Evolutionary conservation across 768 basidiomycete species (phyloP).

Genomic region (Ramaria sp.): DNA sequence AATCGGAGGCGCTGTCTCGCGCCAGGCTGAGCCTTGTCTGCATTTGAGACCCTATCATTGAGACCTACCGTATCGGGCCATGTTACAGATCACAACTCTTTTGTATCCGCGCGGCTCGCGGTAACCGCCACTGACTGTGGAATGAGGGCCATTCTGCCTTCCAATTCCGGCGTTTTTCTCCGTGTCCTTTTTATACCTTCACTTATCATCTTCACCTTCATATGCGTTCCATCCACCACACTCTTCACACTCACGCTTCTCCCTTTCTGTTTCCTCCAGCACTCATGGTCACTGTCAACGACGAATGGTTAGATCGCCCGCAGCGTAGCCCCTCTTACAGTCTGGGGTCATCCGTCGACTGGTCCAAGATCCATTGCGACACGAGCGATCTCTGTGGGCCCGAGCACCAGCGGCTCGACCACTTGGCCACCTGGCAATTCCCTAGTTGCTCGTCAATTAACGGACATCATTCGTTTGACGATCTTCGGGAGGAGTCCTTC

Average conservation of each 20-base stretch:
- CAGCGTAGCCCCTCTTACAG: neutral
- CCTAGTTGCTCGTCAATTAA: neutral
- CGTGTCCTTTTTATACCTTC: neutral
- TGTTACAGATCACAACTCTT: neutral
- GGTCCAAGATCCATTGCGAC: neutral
- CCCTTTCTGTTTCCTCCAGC: neutral
- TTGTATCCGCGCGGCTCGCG: neutral
- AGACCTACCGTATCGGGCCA: neutral
- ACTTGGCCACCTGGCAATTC: neutral
- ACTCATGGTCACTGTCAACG: neutral
- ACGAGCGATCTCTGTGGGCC: neutral
- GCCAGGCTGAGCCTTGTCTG: neutral
- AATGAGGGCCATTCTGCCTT: neutral
- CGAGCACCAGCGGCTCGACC: neutral
- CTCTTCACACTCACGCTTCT: neutral
- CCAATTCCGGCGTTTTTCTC: neutral
- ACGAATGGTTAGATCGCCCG: neutral
- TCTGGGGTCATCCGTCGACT: no score
- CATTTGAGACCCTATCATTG: constrained; percentile 2
- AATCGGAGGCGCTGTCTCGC: neutral
- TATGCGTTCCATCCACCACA: neutral
- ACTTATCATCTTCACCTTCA: neutral
- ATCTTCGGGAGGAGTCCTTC: neutral
- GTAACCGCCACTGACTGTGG: neutral
- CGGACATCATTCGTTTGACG: neutral